A percentile compares a stretch with the other conserved stretches of the same genome.
These are phyloP conservation scores for Styphnolobium japonicum DNA, from an alignment of 306 rosid genomes.

Conservation along the genomic window DNA sequence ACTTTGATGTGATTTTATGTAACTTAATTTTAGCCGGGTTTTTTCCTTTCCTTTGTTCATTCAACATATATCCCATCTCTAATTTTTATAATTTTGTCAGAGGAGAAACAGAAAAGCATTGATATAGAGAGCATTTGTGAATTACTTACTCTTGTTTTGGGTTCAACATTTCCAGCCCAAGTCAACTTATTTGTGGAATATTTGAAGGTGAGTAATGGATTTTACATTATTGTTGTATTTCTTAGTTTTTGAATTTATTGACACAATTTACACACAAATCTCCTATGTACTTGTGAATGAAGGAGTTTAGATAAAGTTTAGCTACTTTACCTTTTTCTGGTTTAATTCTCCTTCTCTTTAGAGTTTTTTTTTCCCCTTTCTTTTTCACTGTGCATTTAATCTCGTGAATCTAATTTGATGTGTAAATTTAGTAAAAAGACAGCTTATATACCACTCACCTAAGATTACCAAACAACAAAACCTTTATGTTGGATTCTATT, in stretches of 20 bases:
- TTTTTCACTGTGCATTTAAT: background rate
- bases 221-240: constrained; percentile 5
- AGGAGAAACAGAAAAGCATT: constrained; percentile 99
- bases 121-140: constrained; percentile 95
- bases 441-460: too few species aligned
- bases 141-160: constrained; percentile 81
- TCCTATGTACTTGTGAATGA: background rate
- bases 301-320: background rate
- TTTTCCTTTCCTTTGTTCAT: constrained; percentile 11
- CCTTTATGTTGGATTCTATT: too few species aligned
- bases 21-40: background rate
- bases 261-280: background rate
- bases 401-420: too few species aligned
- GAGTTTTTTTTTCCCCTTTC: background rate
- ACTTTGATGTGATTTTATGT: constrained; percentile 5
- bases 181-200: constrained; percentile 76
- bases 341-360: background rate
- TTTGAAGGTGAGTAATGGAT: constrained; percentile 62
- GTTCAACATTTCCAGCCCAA: constrained; percentile 69
- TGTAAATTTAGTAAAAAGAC: too few species aligned
- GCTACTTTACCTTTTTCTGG: background rate
- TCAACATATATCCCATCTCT: background rate
- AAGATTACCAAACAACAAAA: too few species aligned
- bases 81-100: constrained; percentile 42
- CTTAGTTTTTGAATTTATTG: background rate